These are phyloP conservation scores for Cryptococcus hybrid DNA, from an alignment of 1,284 basidiomycete species.

Conservation along the genomic window DNA sequence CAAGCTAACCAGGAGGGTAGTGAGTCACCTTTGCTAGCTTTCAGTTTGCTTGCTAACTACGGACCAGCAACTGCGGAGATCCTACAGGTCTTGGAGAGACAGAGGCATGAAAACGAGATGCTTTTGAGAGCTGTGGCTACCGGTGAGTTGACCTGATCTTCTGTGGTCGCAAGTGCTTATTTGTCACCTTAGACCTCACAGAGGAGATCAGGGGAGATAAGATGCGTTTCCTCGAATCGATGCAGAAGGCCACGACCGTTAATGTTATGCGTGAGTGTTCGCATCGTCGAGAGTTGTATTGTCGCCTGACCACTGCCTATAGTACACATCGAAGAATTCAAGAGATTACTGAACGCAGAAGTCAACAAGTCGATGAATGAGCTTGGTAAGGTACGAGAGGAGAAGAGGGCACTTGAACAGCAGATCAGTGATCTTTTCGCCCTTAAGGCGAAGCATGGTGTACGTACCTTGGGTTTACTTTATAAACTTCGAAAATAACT, in stretches of 20 bases:
- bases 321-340: constrained; percentile 72
- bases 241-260: constrained; percentile 82
- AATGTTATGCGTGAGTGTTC: constrained; percentile 68
- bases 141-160: constrained; percentile 52
- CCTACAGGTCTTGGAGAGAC: constrained; percentile 61
- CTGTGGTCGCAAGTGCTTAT: not conserved
- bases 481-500: not conserved
- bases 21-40: constrained; percentile 12
- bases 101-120: constrained; percentile 66
- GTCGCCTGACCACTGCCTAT: not conserved
- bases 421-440: constrained; percentile 49
- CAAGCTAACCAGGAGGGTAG: constrained; percentile 27
- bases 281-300: not conserved
- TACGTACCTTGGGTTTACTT: not conserved
- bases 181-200: constrained; percentile 60
- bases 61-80: constrained; percentile 55
- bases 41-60: not conserved
- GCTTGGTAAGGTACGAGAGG: constrained; percentile 66
- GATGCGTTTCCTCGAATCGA: constrained; percentile 79
- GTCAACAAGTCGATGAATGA: constrained; percentile 66
- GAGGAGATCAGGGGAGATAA: constrained; percentile 79
- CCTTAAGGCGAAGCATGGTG: constrained; percentile 43
- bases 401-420: constrained; percentile 68
- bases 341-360: constrained; percentile 43
- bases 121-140: constrained; percentile 63